Evolutionary conservation across 371 early-diverging fungal species (phyloP).

Genomic region (Polyrhizophydium stewartii): DNA sequence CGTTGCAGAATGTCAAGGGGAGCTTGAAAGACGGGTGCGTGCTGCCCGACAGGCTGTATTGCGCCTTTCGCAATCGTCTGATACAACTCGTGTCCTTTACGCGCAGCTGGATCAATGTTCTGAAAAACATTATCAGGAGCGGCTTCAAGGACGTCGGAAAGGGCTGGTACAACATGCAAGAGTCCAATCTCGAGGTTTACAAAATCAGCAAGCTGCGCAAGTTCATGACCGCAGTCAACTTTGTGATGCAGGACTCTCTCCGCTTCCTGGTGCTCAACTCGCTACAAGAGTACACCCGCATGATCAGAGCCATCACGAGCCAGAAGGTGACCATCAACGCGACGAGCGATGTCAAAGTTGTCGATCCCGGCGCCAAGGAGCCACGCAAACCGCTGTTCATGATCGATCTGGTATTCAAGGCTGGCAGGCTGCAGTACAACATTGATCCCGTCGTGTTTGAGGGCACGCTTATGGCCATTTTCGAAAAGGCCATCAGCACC

Average conservation of each 20-base stretch:
- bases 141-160: slow-evolving; percentile 55
- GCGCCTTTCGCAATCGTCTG: neutral
- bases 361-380: slow-evolving; percentile 11
- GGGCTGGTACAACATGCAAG: slow-evolving; percentile 59
- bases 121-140: slow-evolving; percentile 37
- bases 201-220: slow-evolving; percentile 44
- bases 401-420: slow-evolving; percentile 44
- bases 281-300: slow-evolving; percentile 30
- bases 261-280: slow-evolving; percentile 44
- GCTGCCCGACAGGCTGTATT: neutral
- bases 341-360: slow-evolving; percentile 40
- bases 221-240: slow-evolving; percentile 50
- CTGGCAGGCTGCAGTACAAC: slow-evolving; percentile 42
- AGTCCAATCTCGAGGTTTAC: slow-evolving; percentile 53
- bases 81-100: neutral
- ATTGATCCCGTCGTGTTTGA: slow-evolving; percentile 35
- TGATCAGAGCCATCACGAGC: slow-evolving; percentile 30
- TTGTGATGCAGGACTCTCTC: slow-evolving; percentile 55
- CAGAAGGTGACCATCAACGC: slow-evolving; percentile 36
- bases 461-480: slow-evolving; percentile 26
- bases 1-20: slow-evolving; percentile 35
- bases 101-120: slow-evolving; percentile 40
- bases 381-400: slow-evolving; percentile 37
- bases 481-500: slow-evolving; percentile 44
- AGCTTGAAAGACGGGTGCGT: slow-evolving; percentile 41